Conservation (phyloP, 2,329 filamentous ascomycete species). For the Aureobasidium subglaciale region DNA sequence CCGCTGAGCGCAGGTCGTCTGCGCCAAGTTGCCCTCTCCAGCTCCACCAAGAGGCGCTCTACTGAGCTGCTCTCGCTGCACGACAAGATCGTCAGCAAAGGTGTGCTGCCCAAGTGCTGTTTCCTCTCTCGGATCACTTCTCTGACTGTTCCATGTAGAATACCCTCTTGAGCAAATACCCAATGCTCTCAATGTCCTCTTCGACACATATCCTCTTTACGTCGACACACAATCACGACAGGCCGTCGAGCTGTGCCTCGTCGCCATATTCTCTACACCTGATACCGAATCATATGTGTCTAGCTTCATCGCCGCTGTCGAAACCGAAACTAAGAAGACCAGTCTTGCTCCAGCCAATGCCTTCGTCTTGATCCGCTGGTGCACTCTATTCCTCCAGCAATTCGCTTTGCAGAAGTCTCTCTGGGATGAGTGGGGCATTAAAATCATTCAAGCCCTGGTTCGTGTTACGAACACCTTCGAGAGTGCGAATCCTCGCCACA, state of each 20-base stretch:
- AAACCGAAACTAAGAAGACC: slow-evolving; percentile 66
- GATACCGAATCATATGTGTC: slow-evolving; percentile 53
- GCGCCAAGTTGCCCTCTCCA: slow-evolving; percentile 38
- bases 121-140: not conserved
- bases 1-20: slow-evolving; percentile 19
- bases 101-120: slow-evolving; percentile 27
- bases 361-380: slow-evolving; percentile 89
- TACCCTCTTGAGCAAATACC: slow-evolving; percentile 20
- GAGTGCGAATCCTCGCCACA: slow-evolving; percentile 54
- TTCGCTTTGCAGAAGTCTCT: slow-evolving; percentile 51
- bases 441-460: slow-evolving; percentile 62
- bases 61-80: slow-evolving; percentile 39
- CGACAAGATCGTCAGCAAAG: slow-evolving; percentile 36
- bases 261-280: slow-evolving; percentile 54
- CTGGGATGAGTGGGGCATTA: slow-evolving; percentile 59
- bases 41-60: slow-evolving; percentile 42
- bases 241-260: slow-evolving; percentile 75
- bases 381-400: slow-evolving; percentile 67
- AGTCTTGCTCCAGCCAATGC: slow-evolving; percentile 72
- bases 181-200: slow-evolving; percentile 58
- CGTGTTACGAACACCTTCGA: slow-evolving; percentile 72
- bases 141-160: slow-evolving; percentile 11
- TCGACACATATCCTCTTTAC: slow-evolving; percentile 83
- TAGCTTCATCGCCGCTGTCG: slow-evolving; percentile 59
- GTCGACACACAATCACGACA: slow-evolving; percentile 75